Base-by-base conservation (phyloP, 345 rosid genomes). In the Microthlaspi erraticum region DNA sequence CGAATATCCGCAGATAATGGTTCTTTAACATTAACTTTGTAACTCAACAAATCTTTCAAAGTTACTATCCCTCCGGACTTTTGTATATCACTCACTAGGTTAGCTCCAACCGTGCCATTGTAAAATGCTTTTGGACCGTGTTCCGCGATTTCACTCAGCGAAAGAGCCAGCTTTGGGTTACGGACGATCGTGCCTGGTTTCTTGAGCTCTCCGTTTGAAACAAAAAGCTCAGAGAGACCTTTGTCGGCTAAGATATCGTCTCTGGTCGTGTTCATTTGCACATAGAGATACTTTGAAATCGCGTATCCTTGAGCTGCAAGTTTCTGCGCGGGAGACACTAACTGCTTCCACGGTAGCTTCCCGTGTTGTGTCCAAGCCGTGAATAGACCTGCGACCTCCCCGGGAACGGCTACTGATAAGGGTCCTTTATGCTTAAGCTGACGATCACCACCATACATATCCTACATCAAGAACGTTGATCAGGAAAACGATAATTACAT, bases 341-440 rank as follows among this genome's bases (percentile, higher is more conserved):
- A 79, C 16, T 68, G 64, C 70, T 68, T 23, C 90, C 93, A 86
- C 11, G 88, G 81, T 36, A 86, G 80, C 61, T 54, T 81, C 4
- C 90, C 93, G 19, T 81, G 79, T 7, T 66, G 64, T 66, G 68
- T 64, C 91, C 93, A 88, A 14, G 86, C 84, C 56, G 71, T 64
- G 50, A 68, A 68, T 32, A 88, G 83, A 29, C 93, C 89, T 0
- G 85, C 82, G 17, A 88, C 79, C 73, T 76, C 85, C 31, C 94
- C 89, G 0, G 91, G 91, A 39, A 84, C 83, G 1, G 82, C 94
- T 52, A 88, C 60, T 43, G 90, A 86, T 29, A 88, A 83, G 1
- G 68, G 65, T 16, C 94, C 89, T 9, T 12, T 72, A 8, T 44
- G 66, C 76, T 84, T 86, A 33, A 70, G 48, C 18, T 61, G 29